Percentiles rank a stretch among this genome's conserved stretches.
Conservation (phyloP, 768 basidiomycete species). For the Phlegmacium glaucopus region DNA sequence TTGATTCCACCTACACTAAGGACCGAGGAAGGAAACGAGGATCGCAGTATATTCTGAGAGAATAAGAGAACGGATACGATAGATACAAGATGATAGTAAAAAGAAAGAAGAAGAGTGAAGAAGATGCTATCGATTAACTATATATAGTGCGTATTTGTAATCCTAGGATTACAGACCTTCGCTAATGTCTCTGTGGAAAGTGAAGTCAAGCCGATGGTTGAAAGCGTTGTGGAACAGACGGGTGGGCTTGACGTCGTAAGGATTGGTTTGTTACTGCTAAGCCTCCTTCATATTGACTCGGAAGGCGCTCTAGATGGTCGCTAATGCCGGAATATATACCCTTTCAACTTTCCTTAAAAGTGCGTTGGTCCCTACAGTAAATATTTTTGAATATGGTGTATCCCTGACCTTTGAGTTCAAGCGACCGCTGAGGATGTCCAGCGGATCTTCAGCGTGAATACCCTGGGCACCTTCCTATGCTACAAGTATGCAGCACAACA, state of each 20-base stretch:
- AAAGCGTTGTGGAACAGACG: conserved; percentile 26
- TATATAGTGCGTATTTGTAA: too few relatives aligned
- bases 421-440: conserved; percentile 30
- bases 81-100: too few relatives aligned
- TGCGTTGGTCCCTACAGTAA: too few relatives aligned
- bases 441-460: conserved; percentile 29
- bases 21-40: too few relatives aligned
- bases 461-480: conserved; percentile 34
- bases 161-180: too few relatives aligned
- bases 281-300: not conserved
- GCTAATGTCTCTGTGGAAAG: conserved; percentile 41
- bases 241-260: conserved; percentile 48
- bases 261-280: not conserved
- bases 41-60: too few relatives aligned
- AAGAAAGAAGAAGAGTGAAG: too few relatives aligned
- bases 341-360: conserved; percentile 21
- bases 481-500: conserved; percentile 38
- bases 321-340: conserved; percentile 38
- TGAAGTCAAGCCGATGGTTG: conserved; percentile 40
- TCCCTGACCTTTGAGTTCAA: conserved; percentile 11
- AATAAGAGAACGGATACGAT: too few relatives aligned
- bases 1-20: too few relatives aligned
- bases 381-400: too few relatives aligned
- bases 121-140: too few relatives aligned
- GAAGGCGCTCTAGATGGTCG: conserved; percentile 32